Base-by-base conservation (phyloP, 192 early-diverging fungal genomes). In the Entomortierella parvispora region DNA sequence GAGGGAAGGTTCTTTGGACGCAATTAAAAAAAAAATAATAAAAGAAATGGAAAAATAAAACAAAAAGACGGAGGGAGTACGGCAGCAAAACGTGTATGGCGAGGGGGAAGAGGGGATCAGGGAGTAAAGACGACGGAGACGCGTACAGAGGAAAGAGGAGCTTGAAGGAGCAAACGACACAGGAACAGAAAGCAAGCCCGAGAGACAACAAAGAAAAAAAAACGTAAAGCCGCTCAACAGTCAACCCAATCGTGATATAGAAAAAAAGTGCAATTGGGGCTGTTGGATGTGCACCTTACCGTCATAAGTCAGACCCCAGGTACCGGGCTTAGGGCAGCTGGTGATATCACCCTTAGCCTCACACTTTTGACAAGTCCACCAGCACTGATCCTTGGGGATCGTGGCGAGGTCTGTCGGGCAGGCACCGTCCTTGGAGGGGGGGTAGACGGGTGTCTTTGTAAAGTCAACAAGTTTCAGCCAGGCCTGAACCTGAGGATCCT, bases 261-360 rank as follows among this genome's bases (percentile, higher is more conserved):
- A 23, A 46, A 49, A 28, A 67, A 49, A 0, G 42, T 54, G 51
- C 10, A 48, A 45, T 22, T 9, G 34, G 4, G 26, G 32, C 11
- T 22, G 29, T 15, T 9, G 51, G 22, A 5, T 26, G 23, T 9
- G 31, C 25, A 14, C 42, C 74, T 17, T 63, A 77, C 74, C 87
- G 47, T 86, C 87, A 58, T 80, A 88, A 20, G 87, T 88, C n/a
- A 87, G 28, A 25, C 84, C 85, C 85, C 87, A 89, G 58, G 80
- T 62, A 26, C 80, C 82, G 47, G 76, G 57, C 46, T 81, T 85
- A 15, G 87, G 87, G 55, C 87, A 88, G 31, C 34, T 20, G 26
- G 64, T 58, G 37, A 86, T 71, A 47, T 79, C 81, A 17, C 62
- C 69, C 15, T 69, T 44, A 9, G 76, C 68, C 46, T 61, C 63